Evolutionary conservation across 2,329 filamentous ascomycete species (phyloP).

Genomic region (Diaporthe sp.): DNA sequence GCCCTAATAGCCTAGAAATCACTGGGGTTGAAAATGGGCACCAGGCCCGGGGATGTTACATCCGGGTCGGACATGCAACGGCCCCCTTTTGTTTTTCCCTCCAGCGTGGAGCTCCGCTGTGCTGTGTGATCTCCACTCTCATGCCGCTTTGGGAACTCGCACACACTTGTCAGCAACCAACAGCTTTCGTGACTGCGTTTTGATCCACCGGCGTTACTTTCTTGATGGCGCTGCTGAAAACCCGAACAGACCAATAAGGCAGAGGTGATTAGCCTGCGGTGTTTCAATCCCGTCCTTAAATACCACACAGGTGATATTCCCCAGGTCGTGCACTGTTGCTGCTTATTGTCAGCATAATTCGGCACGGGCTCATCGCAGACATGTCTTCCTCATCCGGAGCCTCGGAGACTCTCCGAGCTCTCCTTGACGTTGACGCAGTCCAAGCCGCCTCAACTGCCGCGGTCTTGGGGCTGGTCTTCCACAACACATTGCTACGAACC

Average conservation of each 20-base stretch:
- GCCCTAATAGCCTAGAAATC: not conserved
- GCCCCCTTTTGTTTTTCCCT: not conserved
- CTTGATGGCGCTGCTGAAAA: not conserved
- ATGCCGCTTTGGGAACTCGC: not conserved
- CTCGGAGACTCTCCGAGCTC: not conserved
- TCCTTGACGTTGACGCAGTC: not conserved
- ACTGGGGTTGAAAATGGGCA: not conserved
- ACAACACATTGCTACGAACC: slow-evolving; percentile 5
- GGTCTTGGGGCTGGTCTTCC: slow-evolving; percentile 16
- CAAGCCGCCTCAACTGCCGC: not conserved
- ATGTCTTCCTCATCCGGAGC: not conserved
- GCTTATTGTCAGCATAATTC: not conserved
- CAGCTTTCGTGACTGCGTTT: not conserved
- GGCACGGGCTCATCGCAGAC: not conserved
- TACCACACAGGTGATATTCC: not conserved
- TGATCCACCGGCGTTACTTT: not conserved
- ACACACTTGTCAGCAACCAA: not conserved
- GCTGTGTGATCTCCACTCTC: not conserved
- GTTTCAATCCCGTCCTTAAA: not conserved
- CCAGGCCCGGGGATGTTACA: not conserved
- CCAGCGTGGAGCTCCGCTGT: not conserved
- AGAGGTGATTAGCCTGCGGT: not conserved
- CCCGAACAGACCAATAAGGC: not conserved
- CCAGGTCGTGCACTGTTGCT: not conserved
- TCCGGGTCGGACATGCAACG: not conserved